phyloP scores from a whole-genome alignment of 106 monocot species.

The Dactylorhiza incarnata region DNA sequence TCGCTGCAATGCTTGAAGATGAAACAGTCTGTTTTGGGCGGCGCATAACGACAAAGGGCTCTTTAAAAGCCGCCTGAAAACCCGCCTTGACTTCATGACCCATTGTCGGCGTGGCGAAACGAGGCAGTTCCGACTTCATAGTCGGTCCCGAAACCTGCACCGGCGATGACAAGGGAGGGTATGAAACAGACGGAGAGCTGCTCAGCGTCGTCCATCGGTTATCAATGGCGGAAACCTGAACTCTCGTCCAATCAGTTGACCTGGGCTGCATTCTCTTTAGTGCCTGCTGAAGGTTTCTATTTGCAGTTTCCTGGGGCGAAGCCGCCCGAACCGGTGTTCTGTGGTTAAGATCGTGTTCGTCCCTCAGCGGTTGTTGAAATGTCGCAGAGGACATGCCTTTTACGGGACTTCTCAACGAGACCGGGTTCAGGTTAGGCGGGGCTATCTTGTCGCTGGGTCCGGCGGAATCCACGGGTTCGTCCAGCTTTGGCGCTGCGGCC shows the following conservation, averaged over 20 bases:
- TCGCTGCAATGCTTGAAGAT: constrained; percentile 11
- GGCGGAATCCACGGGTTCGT: constrained; percentile 17
- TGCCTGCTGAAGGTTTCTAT: not conserved
- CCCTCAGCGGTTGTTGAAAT: constrained; percentile 33
- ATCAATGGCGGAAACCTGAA: not conserved
- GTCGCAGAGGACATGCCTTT: constrained; percentile 11
- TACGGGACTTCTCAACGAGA: not conserved
- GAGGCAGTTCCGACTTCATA: constrained; percentile 15
- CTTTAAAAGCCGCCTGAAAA: constrained; percentile 18
- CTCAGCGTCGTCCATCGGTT: not conserved
- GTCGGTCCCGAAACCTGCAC: constrained; percentile 21
- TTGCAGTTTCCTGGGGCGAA: not conserved
- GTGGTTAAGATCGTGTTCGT: constrained; percentile 44
- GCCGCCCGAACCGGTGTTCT: not conserved
- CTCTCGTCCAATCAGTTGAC: constrained; percentile 7
- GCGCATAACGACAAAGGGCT: constrained; percentile 71
- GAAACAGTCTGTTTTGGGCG: constrained; percentile 47
- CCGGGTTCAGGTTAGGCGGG: not conserved
- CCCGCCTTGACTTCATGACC: constrained; percentile 28
- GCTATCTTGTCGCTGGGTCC: not conserved
- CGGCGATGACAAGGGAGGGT: constrained; percentile 19
- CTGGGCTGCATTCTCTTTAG: constrained; percentile 2
- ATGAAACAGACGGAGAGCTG: constrained; percentile 1
- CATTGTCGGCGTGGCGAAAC: constrained; percentile 5
- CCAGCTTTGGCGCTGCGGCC: constrained; percentile 11